phyloP scores from a whole-genome alignment of 176 grass and related monocot species.

The Oryza punctata region DNA sequence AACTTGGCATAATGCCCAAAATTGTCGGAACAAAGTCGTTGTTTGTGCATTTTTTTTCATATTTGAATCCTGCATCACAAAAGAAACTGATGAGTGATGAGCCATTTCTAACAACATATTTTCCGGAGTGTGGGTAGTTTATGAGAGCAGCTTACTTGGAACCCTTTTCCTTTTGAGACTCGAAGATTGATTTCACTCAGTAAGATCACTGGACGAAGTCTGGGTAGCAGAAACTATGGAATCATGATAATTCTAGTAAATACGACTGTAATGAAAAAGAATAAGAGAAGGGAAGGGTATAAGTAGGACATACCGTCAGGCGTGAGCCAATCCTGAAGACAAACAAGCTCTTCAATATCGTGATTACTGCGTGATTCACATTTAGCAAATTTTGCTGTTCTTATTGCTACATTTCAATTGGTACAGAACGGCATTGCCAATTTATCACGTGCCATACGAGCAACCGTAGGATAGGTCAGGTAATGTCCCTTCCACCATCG shows the following conservation, averaged over 20 bases:
- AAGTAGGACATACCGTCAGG: slow-evolving; percentile 18
- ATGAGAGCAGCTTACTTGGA: too few relatives aligned
- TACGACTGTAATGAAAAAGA: not conserved
- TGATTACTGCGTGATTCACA: not conserved
- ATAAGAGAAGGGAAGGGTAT: not conserved
- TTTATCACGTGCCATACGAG: slow-evolving; percentile 34
- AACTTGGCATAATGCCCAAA: not conserved
- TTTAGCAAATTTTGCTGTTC: not conserved
- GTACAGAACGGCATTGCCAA: slow-evolving; percentile 31
- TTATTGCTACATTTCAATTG: slow-evolving; percentile 28
- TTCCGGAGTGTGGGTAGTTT: not conserved
- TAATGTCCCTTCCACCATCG: slow-evolving; percentile 44
- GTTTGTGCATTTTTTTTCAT: not conserved
- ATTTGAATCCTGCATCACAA: slow-evolving; percentile 1
- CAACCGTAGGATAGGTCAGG: slow-evolving; percentile 22
- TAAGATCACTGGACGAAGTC: not conserved
- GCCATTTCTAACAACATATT: not conserved
- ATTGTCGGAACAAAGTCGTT: not conserved
- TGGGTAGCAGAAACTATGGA: not conserved
- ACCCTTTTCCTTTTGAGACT: not conserved
- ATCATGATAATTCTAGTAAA: not conserved
- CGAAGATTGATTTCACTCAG: not conserved
- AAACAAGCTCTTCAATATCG: slow-evolving; percentile 15
- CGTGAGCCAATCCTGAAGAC: slow-evolving; percentile 32
- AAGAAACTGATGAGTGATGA: not conserved